Base-by-base conservation (phyloP, 148 eudicot species). In the Rhododendron kiyosumense region DNA sequence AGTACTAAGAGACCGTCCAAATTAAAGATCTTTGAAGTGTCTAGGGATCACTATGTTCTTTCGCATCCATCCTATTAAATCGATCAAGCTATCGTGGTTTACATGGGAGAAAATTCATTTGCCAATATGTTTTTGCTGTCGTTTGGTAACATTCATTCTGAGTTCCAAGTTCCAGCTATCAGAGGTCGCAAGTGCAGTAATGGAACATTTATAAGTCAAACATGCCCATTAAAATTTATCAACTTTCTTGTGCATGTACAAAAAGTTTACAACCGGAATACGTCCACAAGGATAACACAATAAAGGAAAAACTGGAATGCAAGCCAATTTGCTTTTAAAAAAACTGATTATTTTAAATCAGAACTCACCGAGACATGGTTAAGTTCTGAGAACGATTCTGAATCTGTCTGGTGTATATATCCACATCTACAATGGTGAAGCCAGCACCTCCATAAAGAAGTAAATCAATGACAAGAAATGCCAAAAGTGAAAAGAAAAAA, bases 341-440 rank as follows among this genome's bases (percentile, higher is more conserved):
- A 1, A 79, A 10, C 12, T 34, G 36, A 83, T 41, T 1, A 49
- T 34, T 11, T n/a, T 30, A 24, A 12, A 82, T 45, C 59, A 36
- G 26, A 38, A 83, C 65, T 74, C 84, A 91, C 93, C 91, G 83
- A 46, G 63, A 49, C 91, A 91, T 88, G 54, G 91, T 88, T 77
- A 91, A 84, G 67, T 91, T 91, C 46, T 65, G 89, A 69, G 86
- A 85, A 28, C 86, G 91, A 74, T 91, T 91, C 79, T 67, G 87
- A 32, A 91, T 86, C 84, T 91, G 85, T 79, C 90, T 89, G 91
- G 88, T 87, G 76, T 88, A 89, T 49, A 85, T 85, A 41, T 87
- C 87, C 15, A 87, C 41, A 61, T 87, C 83, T 82, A 86, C 85
- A 32, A 46, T 73, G 75, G 34, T 48, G 81, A 91, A 89, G 32